phyloP scores from a whole-genome alignment of 2,329 filamentous ascomycete species.

The Plectosphaerella cucumerina region DNA sequence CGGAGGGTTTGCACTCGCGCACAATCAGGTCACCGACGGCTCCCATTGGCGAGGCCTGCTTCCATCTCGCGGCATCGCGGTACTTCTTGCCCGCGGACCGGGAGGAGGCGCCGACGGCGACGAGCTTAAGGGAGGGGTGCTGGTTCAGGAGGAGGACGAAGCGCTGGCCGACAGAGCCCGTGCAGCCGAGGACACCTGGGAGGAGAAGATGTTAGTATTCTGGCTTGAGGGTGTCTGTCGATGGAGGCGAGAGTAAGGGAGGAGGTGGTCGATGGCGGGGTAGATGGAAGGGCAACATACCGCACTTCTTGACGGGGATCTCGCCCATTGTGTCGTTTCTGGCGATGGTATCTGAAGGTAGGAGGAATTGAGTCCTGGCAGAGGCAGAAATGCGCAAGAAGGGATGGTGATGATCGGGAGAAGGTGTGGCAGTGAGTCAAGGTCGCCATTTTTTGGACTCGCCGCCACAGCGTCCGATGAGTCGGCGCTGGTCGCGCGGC shows the following conservation, averaged over 20 bases:
- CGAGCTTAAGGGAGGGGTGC: slow-evolving; percentile 81
- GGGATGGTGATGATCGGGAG: slow-evolving; percentile 2
- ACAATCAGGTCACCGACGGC: slow-evolving; percentile 77
- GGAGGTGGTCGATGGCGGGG: slow-evolving; percentile 7
- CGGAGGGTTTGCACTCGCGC: slow-evolving; percentile 74
- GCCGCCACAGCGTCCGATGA: background rate
- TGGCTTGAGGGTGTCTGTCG: background rate
- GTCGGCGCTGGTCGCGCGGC: background rate
- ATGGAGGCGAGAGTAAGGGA: background rate
- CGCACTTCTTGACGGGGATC: slow-evolving; percentile 56
- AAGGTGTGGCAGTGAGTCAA: background rate
- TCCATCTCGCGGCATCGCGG: slow-evolving; percentile 91
- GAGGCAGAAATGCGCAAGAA: background rate
- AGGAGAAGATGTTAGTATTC: background rate
- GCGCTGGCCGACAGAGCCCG: slow-evolving; percentile 89
- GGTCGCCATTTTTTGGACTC: slow-evolving; percentile 5
- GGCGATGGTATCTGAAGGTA: slow-evolving; percentile 1
- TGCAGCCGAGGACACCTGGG: slow-evolving; percentile 77
- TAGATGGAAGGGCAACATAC: slow-evolving; percentile 30
- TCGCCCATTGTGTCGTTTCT: slow-evolving; percentile 20
- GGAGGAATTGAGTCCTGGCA: background rate
- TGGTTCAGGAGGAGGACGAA: slow-evolving; percentile 89
- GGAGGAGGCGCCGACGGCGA: slow-evolving; percentile 84
- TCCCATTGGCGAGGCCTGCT: slow-evolving; percentile 82
- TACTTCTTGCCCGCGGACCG: slow-evolving; percentile 92